Base-by-base conservation (phyloP, 1,284 basidiomycete genomes). In the Stereum hirsutum region DNA sequence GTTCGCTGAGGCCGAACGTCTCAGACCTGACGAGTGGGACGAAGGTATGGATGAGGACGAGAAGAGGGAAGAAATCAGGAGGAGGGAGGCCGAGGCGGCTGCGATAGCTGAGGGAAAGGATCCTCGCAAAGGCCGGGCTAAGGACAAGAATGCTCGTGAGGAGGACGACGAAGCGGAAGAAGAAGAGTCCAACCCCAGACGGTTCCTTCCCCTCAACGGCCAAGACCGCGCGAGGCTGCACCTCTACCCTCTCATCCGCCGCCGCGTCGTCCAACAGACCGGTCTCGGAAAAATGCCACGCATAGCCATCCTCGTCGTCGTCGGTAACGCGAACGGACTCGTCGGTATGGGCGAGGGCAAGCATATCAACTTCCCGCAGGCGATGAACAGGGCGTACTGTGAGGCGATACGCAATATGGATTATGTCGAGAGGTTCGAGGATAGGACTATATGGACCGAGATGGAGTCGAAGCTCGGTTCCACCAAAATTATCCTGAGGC, bases 321-420 rank as follows among this genome's bases (percentile, higher is more conserved):
- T 89, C 27, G 95, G 95, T 17, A 81, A 89, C 55, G 87, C 88
- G 6, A 70, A 86, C 34, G 95, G 95, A 0, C 70, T 98, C 19
- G 84, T 99, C 1, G 95, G 95, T 4, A 74, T 89, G 39, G 95
- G 95, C 3, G 81, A 90, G 57, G 94, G 87, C 39, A 91, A 93
- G 62, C 83, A 87, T 55, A 62, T 63, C 3, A 79, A 82, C 35
- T 63, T 65, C 10, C 57, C 69, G 45, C 67, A 69, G 28, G 92
- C 92, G 1, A 60, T 74, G 26, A 67, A 72, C 41, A 80, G 83
- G 55, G 80, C 88, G 6, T 74, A 81, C 57, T 68, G 76, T 32
- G 75, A 87, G 52, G 94, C 89, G 0, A 69, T 92, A 41, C 78
- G 81, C 53, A 85, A 79, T 56, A 85, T 98, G 83, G 94, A 97